Evolutionary conservation across 2,329 filamentous ascomycete genomes (phyloP).

Genomic region (Colletotrichum sidae): DNA sequence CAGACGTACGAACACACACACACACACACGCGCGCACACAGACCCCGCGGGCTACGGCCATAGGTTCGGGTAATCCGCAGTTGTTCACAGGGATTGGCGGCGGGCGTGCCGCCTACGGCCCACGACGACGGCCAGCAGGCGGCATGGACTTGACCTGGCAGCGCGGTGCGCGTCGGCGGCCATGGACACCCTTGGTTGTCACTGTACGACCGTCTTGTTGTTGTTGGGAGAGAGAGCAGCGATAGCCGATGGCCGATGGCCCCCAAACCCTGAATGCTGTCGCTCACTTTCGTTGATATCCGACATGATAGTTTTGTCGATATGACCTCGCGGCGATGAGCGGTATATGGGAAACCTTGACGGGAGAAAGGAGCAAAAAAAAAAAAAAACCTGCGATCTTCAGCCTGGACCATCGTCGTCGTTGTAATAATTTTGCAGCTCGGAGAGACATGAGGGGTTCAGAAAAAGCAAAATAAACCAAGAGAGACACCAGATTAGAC

Average conservation of each 20-base stretch:
- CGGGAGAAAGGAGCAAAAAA: not conserved
- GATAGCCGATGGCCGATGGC: not conserved
- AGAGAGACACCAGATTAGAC: constrained; percentile 24
- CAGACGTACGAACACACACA: not conserved
- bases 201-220: too few relatives aligned
- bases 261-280: not conserved
- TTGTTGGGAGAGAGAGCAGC: not conserved
- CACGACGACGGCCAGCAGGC: too few relatives aligned
- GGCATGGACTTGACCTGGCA: too few relatives aligned
- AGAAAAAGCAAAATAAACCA: constrained; percentile 33
- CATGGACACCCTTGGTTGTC: constrained; percentile 3
- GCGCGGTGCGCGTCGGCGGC: not conserved
- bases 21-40: not conserved
- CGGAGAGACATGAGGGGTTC: constrained; percentile 13
- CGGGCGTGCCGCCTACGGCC: constrained; percentile 16
- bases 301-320: constrained; percentile 2
- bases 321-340: not conserved
- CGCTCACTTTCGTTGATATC: not conserved
- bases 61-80: constrained; percentile 17
- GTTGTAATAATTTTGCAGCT: constrained; percentile 5
- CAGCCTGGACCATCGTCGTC: constrained; percentile 6
- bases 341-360: too few relatives aligned
- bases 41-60: constrained; percentile 3
- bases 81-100: constrained; percentile 9
- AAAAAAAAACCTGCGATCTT: constrained; percentile 4